phyloP scores from a whole-genome alignment of 2,329 filamentous ascomycete species.

The Cadophora luteo-olivacea region DNA sequence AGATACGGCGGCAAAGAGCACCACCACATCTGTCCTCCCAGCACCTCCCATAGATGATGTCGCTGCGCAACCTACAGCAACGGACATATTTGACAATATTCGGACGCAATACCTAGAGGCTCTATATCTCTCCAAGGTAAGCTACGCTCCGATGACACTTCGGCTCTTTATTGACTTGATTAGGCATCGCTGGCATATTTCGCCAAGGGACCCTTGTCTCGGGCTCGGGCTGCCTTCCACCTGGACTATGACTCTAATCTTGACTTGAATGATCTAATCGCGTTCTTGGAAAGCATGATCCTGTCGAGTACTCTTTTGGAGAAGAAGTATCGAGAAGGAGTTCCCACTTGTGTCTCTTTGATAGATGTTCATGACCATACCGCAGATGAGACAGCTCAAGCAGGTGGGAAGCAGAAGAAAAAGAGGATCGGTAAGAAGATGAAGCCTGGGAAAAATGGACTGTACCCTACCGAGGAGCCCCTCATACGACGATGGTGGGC shows the following conservation, averaged over 20 bases:
- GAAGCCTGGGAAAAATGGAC: constrained; percentile 70
- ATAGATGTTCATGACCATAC: constrained; percentile 56
- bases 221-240: constrained; percentile 74
- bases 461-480: constrained; percentile 71
- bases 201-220: constrained; percentile 79
- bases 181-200: constrained; percentile 83
- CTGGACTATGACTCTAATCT: constrained; percentile 65
- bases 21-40: background rate
- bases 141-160: constrained; percentile 41
- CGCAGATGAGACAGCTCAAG: constrained; percentile 57
- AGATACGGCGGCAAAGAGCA: background rate
- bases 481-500: constrained; percentile 75
- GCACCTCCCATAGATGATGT: constrained; percentile 17
- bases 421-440: constrained; percentile 67
- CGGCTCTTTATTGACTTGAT: constrained; percentile 51
- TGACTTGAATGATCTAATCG: constrained; percentile 67
- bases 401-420: constrained; percentile 51
- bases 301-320: constrained; percentile 72
- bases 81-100: constrained; percentile 63
- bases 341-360: constrained; percentile 66
- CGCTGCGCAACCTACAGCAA: constrained; percentile 47
- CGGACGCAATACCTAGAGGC: constrained; percentile 64
- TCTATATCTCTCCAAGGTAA: constrained; percentile 68
- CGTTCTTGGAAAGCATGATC: constrained; percentile 73
- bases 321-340: constrained; percentile 78